Evolutionary conservation across 2,329 filamentous ascomycete genomes (phyloP).

Genomic region (Arthrobotrys sphaeroides): DNA sequence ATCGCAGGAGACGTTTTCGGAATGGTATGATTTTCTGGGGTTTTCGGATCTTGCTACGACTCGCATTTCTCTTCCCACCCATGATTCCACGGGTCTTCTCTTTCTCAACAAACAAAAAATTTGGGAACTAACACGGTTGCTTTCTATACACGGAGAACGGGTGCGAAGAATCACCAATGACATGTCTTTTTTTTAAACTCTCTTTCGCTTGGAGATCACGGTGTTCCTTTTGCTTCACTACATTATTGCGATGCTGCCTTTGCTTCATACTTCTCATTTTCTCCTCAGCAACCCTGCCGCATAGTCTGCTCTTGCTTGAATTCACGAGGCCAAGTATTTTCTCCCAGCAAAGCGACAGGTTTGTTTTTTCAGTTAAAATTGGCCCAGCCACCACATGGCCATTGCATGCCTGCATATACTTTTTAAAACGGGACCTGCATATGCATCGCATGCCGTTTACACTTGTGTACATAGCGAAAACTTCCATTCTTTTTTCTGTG

Average conservation of each 20-base stretch:
- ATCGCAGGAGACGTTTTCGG: constrained; percentile 50
- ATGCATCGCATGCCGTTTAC: constrained; percentile 28
- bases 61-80: constrained; percentile 42
- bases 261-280: constrained; percentile 23
- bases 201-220: constrained; percentile 30
- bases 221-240: constrained; percentile 35
- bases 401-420: constrained; percentile 17
- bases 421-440: constrained; percentile 4
- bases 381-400: neutral
- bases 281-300: constrained; percentile 14
- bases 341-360: constrained; percentile 25
- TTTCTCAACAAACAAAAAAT: constrained; percentile 28
- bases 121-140: constrained; percentile 47
- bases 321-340: constrained; percentile 19
- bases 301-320: constrained; percentile 27
- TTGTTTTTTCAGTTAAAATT: constrained; percentile 6
- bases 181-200: constrained; percentile 26
- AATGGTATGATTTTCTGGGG: constrained; percentile 49
- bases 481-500: constrained; percentile 31
- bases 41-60: constrained; percentile 49
- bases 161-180: constrained; percentile 29
- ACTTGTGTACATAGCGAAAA: constrained; percentile 47
- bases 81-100: constrained; percentile 34
- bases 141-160: constrained; percentile 48
- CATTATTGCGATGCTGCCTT: constrained; percentile 15